phyloP scores from a whole-genome alignment of 805 yeast genomes.

The Candida jianshihensis region DNA sequence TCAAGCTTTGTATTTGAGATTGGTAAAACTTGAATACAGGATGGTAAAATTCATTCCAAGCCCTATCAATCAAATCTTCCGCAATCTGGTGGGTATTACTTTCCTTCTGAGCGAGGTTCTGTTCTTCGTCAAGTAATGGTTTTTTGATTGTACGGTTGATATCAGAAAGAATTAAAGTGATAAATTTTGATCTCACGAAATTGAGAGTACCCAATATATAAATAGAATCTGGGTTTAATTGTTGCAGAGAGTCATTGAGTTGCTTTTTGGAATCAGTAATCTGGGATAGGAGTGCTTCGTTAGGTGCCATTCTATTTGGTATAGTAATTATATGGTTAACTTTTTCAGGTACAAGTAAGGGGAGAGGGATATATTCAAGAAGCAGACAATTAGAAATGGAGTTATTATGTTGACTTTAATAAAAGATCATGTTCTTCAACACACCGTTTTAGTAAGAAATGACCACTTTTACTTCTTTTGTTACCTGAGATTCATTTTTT shows the following conservation, averaged over 20 bases:
- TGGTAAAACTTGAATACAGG: slow-evolving; percentile 51
- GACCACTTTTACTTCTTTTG: no score
- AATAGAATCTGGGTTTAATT: slow-evolving; percentile 15
- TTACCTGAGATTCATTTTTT: no score
- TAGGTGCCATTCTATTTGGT: slow-evolving; percentile 1
- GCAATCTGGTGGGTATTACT: slow-evolving; percentile 7
- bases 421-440: not conserved
- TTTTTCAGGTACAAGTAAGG: not conserved
- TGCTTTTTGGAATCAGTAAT: slow-evolving; percentile 10
- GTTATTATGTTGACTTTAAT: not conserved
- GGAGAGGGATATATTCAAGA: no score
- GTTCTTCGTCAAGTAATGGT: not conserved
- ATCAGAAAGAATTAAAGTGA: slow-evolving; percentile 33
- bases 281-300: slow-evolving; percentile 1
- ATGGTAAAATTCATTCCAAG: slow-evolving; percentile 60
- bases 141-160: slow-evolving; percentile 19
- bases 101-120: slow-evolving; percentile 9
- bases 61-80: slow-evolving; percentile 36
- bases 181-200: slow-evolving; percentile 41
- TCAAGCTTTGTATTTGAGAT: slow-evolving; percentile 9
- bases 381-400: no score
- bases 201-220: slow-evolving; percentile 36
- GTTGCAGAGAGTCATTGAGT: slow-evolving; percentile 4
- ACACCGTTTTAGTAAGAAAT: not conserved
- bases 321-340: not conserved